Evolutionary conservation across 148 eudicot species (phyloP).

Genomic region (Pharnaceum exiguum): DNA sequence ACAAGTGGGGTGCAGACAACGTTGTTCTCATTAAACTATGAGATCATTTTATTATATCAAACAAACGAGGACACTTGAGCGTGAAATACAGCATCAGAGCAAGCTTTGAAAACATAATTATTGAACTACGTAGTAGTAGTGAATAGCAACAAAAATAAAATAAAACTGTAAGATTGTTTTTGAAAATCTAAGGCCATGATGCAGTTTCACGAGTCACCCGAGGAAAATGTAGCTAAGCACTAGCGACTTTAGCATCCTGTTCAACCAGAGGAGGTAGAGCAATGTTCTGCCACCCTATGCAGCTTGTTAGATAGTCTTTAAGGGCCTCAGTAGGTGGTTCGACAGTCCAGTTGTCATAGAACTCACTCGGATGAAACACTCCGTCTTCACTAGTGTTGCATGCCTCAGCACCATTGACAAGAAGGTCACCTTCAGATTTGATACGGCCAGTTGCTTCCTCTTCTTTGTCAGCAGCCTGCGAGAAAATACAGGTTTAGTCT

Average conservation of each 20-base stretch:
- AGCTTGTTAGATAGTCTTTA: slow-evolving; percentile 56
- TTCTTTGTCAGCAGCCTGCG: slow-evolving; percentile 58
- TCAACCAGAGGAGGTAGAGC: slow-evolving; percentile 33
- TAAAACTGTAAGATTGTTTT: too few species aligned
- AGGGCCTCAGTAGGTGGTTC: slow-evolving; percentile 65
- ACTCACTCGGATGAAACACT: slow-evolving; percentile 56
- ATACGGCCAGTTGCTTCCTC: slow-evolving; percentile 39
- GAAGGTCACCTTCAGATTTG: slow-evolving; percentile 53
- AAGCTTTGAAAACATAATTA: too few species aligned
- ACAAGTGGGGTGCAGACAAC: too few species aligned
- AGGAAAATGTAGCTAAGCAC: slow-evolving; percentile 3
- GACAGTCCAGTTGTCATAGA: slow-evolving; percentile 61
- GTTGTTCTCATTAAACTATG: too few species aligned
- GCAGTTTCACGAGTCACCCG: too few species aligned
- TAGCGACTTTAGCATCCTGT: background rate
- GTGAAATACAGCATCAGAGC: too few species aligned
- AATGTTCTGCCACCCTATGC: slow-evolving; percentile 68
- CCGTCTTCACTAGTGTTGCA: slow-evolving; percentile 25
- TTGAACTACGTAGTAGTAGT: too few species aligned
- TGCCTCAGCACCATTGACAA: slow-evolving; percentile 47
- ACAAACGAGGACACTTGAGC: too few species aligned
- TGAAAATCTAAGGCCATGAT: too few species aligned
- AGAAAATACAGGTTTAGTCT: background rate
- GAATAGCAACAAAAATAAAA: too few species aligned
- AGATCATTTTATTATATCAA: too few species aligned